These are phyloP conservation scores for Cutaneotrichosporon dermatis DNA, from an alignment of 1,284 basidiomycete species.

Conservation along the genomic window DNA sequence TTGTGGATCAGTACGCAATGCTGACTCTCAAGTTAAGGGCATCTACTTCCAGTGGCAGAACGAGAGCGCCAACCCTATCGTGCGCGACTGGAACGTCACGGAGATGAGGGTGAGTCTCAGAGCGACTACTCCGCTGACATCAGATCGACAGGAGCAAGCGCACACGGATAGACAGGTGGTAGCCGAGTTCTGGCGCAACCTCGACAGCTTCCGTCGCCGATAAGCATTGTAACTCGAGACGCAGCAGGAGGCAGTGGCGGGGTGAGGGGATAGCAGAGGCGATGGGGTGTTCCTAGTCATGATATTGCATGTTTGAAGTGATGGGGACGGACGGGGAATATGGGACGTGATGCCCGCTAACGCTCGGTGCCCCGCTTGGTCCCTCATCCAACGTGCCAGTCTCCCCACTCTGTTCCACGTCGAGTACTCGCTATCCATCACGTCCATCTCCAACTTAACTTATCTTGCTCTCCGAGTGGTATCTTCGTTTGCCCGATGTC, in stretches of 20 bases:
- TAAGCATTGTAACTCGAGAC: not conserved
- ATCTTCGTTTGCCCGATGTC: too few species aligned
- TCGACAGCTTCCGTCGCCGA: constrained; percentile 54
- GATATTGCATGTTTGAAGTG: not conserved
- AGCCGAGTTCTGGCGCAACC: constrained; percentile 86
- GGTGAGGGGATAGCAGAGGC: too few species aligned
- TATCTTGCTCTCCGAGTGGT: too few species aligned
- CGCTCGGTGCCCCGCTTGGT: not conserved
- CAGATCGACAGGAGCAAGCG: constrained; percentile 84
- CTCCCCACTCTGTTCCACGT: not conserved
- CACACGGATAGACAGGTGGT: constrained; percentile 95
- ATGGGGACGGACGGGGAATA: not conserved
- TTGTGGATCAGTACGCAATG: too few species aligned
- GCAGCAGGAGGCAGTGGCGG: too few species aligned
- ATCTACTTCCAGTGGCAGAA: constrained; percentile 90
- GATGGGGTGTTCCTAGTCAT: not conserved
- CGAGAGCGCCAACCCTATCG: constrained; percentile 78
- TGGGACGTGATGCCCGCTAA: too few species aligned
- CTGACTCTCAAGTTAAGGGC: constrained; percentile 66
- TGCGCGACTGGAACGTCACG: constrained; percentile 95
- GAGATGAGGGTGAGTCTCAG: constrained; percentile 70
- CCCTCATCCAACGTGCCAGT: not conserved
- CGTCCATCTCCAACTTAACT: too few species aligned
- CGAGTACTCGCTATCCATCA: not conserved
- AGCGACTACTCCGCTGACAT: constrained; percentile 4